Base-by-base conservation (phyloP, 441 rosid species). In the Pelargonium cotyledonis region DNA sequence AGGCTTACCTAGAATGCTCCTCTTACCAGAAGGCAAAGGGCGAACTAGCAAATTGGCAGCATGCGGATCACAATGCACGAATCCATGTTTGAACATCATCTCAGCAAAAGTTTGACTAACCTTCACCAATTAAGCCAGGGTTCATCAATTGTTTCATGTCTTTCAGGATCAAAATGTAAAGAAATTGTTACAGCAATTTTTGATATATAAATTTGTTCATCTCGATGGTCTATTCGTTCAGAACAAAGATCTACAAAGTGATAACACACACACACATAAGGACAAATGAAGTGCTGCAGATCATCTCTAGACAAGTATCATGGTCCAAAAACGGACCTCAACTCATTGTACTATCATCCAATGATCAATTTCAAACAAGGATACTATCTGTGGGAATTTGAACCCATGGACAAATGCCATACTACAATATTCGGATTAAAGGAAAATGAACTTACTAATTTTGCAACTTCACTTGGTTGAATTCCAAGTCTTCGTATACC, bases 11-110 rank as follows among this genome's bases (percentile, higher is more conserved):
- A 85, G 78, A 72, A 89, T 73, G 77, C 83, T 81, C 77, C 65
- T 72, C 78, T 74, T 81, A 18, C 85, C 81, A 64, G 80, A 85
- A 76, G 97, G 94, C 76, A 86, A 68, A 68, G 94, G 89, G 68
- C 97, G 95, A 75, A 94, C 84, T 5, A 94, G 80, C 83, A 94
- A 74, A 79, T 94, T 94, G 65, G 98, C 96, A 65, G 96, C 97
- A 74, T 94, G 98, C n/a, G 98, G 98, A 47, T 94, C 98, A 80
- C 98, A 94, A 70, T 94, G 98, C 77, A 91, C 96, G 76, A 94
- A 94, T 8, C 97, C 98, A 78, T 94, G 97, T 79, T 83, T 94
- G 78, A 91, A 94, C 86, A 89, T 94, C 98, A 94, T 94, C 80
- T 94, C 97, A 66, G 97, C 95, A 84, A 94, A 94, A 60, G 86